These are phyloP conservation scores for Colletotrichum simmondsii DNA, from an alignment of 2,329 filamentous ascomycete species.

Conservation along the genomic window DNA sequence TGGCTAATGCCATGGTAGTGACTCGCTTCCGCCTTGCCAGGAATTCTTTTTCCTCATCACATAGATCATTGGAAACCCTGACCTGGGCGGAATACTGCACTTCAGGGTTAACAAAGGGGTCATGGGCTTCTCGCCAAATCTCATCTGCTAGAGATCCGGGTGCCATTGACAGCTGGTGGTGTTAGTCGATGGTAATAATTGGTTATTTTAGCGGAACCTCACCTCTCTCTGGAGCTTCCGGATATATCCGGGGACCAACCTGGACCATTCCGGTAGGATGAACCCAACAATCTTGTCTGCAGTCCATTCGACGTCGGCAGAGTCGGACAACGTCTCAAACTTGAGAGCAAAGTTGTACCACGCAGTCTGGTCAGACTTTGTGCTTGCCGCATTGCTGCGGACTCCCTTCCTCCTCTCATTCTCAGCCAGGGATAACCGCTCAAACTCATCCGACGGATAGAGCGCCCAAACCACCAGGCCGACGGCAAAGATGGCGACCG, in stretches of 20 bases:
- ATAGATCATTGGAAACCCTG: constrained; percentile 83
- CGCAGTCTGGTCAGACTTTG: constrained; percentile 44
- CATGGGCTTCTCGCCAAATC: constrained; percentile 92
- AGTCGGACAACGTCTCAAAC: constrained; percentile 64
- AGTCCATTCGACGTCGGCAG: constrained; percentile 66
- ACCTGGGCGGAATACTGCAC: constrained; percentile 85
- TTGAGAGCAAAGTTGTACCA: constrained; percentile 60
- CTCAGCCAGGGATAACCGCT: constrained; percentile 43
- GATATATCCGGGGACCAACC: constrained; percentile 78
- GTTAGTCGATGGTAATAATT: background rate
- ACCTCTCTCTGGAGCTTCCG: constrained; percentile 84
- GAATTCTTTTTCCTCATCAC: constrained; percentile 84
- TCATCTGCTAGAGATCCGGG: constrained; percentile 91
- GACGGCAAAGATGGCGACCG: constrained; percentile 46
- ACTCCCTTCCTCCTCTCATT: constrained; percentile 29
- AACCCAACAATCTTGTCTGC: constrained; percentile 73
- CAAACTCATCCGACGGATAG: constrained; percentile 56
- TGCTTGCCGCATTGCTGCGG: constrained; percentile 37
- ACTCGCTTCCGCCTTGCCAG: constrained; percentile 74
- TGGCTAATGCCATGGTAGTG: constrained; percentile 79
- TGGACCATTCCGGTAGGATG: constrained; percentile 87
- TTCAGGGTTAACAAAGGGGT: constrained; percentile 86
- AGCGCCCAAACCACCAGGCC: constrained; percentile 55
- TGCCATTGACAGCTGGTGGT: constrained; percentile 74
- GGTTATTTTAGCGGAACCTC: background rate